phyloP scores from a whole-genome alignment of 129 eudicot species.

The Apium graveolens region DNA sequence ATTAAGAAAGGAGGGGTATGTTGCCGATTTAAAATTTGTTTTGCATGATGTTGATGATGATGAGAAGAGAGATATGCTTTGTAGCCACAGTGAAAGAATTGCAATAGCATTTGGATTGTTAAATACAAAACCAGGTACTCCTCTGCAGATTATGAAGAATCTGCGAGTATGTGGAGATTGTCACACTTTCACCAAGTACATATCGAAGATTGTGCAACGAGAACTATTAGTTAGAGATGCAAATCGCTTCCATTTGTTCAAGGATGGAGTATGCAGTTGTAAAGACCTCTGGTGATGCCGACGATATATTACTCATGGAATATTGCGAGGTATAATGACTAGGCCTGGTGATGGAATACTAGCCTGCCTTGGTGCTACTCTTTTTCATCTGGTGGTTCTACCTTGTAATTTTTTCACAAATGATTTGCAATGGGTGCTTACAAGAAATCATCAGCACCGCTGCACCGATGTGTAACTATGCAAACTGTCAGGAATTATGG shows the following conservation, averaged over 20 bases:
- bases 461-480: neutral
- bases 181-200: slow-evolving; percentile 23
- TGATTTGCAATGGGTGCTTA: neutral
- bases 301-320: neutral
- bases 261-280: slow-evolving; percentile 56
- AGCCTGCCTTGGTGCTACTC: neutral
- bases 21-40: neutral
- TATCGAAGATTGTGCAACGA: slow-evolving; percentile 44
- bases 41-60: slow-evolving; percentile 51
- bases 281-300: slow-evolving; percentile 49
- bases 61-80: slow-evolving; percentile 55
- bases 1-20: slow-evolving; percentile 26
- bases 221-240: slow-evolving; percentile 60
- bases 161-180: slow-evolving; percentile 62
- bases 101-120: slow-evolving; percentile 68
- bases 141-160: slow-evolving; percentile 61
- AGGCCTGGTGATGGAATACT: neutral
- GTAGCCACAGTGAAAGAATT: slow-evolving; percentile 74
- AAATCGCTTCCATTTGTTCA: slow-evolving; percentile 53
- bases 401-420: neutral
- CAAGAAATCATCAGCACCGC: slow-evolving; percentile 2
- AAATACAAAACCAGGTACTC: slow-evolving; percentile 47
- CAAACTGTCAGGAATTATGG: neutral
- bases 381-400: neutral
- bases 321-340: neutral